Percentiles rank a stretch among this genome's conserved stretches.
Conservation (phyloP, 345 rosid species). For the Salix dunnii region DNA sequence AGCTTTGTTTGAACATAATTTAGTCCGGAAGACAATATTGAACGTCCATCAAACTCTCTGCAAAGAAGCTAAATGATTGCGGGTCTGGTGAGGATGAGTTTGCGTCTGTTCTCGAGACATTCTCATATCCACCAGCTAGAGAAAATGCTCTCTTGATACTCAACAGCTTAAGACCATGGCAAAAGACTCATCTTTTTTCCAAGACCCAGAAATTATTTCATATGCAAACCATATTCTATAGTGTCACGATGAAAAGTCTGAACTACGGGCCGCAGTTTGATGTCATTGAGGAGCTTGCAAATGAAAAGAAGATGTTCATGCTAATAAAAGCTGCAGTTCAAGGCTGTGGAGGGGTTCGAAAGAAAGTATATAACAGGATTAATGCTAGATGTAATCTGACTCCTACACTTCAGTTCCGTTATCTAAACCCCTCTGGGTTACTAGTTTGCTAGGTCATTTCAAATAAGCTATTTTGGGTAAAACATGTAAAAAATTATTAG, state of each 20-base stretch:
- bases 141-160: conserved; percentile 70
- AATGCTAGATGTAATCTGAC: conserved; percentile 76
- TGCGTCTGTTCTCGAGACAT: conserved; percentile 45
- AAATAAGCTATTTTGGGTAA: too few species aligned
- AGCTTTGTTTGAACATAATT: neutral
- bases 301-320: conserved; percentile 29
- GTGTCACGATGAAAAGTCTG: conserved; percentile 77
- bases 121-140: conserved; percentile 53
- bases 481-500: too few species aligned
- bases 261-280: conserved; percentile 84
- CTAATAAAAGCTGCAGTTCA: conserved; percentile 64
- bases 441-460: too few species aligned
- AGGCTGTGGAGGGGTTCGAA: conserved; percentile 93
- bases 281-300: conserved; percentile 71
- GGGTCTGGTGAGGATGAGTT: conserved; percentile 44
- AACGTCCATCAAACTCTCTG: conserved; percentile 35
- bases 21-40: too few species aligned
- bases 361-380: conserved; percentile 84
- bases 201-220: conserved; percentile 66
- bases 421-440: too few species aligned
- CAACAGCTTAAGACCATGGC: conserved; percentile 68
- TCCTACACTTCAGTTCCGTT: too few species aligned
- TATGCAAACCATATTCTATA: conserved; percentile 74
- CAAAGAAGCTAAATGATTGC: conserved; percentile 65
- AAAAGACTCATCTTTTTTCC: conserved; percentile 61